phyloP scores from a whole-genome alignment of 2,329 filamentous ascomycete genomes.

The Alternaria arbusti region DNA sequence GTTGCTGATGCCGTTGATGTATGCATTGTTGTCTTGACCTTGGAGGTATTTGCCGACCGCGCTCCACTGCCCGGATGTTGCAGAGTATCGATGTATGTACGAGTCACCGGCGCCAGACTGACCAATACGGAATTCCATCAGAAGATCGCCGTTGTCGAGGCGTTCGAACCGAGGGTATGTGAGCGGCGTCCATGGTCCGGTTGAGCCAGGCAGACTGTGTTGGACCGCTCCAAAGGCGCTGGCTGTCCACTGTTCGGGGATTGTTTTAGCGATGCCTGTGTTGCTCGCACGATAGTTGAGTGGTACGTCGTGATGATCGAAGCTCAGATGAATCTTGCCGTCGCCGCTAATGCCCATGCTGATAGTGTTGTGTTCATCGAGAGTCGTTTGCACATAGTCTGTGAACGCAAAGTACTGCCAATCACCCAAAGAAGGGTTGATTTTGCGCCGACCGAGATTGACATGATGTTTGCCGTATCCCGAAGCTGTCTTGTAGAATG shows the following conservation, averaged over 20 bases:
- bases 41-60: slow-evolving; percentile 53
- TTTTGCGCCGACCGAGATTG: slow-evolving; percentile 55
- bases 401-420: slow-evolving; percentile 58
- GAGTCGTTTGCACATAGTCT: slow-evolving; percentile 58
- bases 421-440: slow-evolving; percentile 43
- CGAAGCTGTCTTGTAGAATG: slow-evolving; percentile 51
- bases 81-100: slow-evolving; percentile 56
- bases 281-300: slow-evolving; percentile 45
- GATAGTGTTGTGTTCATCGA: slow-evolving; percentile 62
- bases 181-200: slow-evolving; percentile 46
- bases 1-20: slow-evolving; percentile 58
- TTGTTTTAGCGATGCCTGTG: slow-evolving; percentile 37
- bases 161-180: slow-evolving; percentile 60
- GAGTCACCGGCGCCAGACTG: slow-evolving; percentile 59
- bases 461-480: slow-evolving; percentile 49
- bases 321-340: slow-evolving; percentile 61
- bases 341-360: slow-evolving; percentile 60
- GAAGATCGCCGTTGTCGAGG: slow-evolving; percentile 48
- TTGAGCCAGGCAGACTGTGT: slow-evolving; percentile 39
- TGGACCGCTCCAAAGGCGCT: slow-evolving; percentile 36
- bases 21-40: slow-evolving; percentile 58
- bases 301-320: slow-evolving; percentile 57
- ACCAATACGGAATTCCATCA: slow-evolving; percentile 60
- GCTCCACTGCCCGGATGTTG: slow-evolving; percentile 45
- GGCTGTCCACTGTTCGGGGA: slow-evolving; percentile 37